These are phyloP conservation scores for Lepidium sativum DNA, from an alignment of 345 rosid genomes.

Conservation along the genomic window DNA sequence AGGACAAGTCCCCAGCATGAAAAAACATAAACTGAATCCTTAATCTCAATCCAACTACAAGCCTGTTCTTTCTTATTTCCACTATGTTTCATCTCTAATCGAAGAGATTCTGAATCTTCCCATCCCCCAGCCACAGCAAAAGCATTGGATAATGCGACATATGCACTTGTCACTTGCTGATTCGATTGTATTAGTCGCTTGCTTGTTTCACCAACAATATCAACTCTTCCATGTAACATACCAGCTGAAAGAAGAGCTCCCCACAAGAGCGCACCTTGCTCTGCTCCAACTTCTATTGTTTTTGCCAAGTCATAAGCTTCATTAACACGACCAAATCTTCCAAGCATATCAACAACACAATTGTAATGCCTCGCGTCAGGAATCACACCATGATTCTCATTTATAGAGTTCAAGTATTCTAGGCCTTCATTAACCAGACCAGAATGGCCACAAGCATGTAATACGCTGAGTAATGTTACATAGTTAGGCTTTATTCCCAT, in stretches of 20 bases:
- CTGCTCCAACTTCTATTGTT: constrained; percentile 30
- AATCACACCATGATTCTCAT: constrained; percentile 34
- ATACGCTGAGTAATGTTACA: constrained; percentile 56
- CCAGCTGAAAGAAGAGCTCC: constrained; percentile 68
- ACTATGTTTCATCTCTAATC: constrained; percentile 50
- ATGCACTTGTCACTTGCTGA: constrained; percentile 59
- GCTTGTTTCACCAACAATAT: constrained; percentile 57
- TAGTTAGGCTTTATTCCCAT: constrained; percentile 56
- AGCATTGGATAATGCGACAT: constrained; percentile 60
- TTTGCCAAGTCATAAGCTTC: constrained; percentile 58
- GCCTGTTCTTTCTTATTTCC: constrained; percentile 68
- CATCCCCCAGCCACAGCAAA: constrained; percentile 56
- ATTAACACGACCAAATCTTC: constrained; percentile 64
- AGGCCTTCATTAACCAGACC: constrained; percentile 66
- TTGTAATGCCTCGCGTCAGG: constrained; percentile 61
- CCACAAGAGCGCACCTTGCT: constrained; percentile 63
- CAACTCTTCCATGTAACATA: constrained; percentile 63
- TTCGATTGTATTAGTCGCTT: constrained; percentile 41
- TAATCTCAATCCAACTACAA: constrained; percentile 73
- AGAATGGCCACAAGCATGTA: constrained; percentile 82
- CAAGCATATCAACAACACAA: constrained; percentile 77
- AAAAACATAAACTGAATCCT: constrained; percentile 40
- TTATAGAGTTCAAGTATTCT: constrained; percentile 43
- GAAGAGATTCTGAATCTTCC: constrained; percentile 43
- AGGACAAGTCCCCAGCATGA: constrained; percentile 46